Evolutionary conservation across 805 yeast species (phyloP), one percentile per base, ranked within the genome.

Genomic region (Danielia oregonensis): DNA sequence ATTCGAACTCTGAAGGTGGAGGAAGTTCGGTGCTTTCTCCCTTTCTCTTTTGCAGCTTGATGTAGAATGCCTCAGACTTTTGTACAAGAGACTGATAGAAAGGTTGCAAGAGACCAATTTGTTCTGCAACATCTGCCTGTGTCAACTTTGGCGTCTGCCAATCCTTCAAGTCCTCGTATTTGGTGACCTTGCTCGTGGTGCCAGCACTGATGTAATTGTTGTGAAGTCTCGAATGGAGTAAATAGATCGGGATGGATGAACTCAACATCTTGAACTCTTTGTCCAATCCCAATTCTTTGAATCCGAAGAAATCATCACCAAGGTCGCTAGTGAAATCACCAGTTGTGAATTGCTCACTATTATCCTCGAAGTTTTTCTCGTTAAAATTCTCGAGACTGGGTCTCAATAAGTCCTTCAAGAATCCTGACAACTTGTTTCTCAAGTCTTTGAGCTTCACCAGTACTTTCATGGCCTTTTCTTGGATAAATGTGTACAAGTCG

Each of bases 271-370:
- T 89, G 56, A 87, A 83, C 57, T 93, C 99, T 50, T 82, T 86
- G 51, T 91, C 97, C 34, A 93, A 65, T 0, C 98, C 98, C 30
- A 93, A 68, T 46, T 91, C 97, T 54, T 76, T 84, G 68, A 93
- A 94, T 0, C 99, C 99, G 64, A 94, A 94, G 72, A 89, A 93
- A 62, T 93, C 99, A 50, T 91, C 98, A 5, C 97, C 98, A 24
- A 93, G 65, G 41, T 89, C 96, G 49, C 77, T 82, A 1, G 96
- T 83, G 57, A 93, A 93, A 51, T 89, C 97, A 38, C 99, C 99
- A 19, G 93, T 84, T 45, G 91, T 62, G 55, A 89, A 93, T 58
- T 91, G 96, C 44, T 93, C 97, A 50, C 95, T 83, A 51, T 87
- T 86, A 54, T 94, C 98, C 24, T 68, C 78, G 57, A 93, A 93